Percentiles rank a stretch among this genome's conserved stretches.
These are phyloP conservation scores for Adansonia digitata DNA, from an alignment of 345 rosid genomes.

Conservation along the genomic window DNA sequence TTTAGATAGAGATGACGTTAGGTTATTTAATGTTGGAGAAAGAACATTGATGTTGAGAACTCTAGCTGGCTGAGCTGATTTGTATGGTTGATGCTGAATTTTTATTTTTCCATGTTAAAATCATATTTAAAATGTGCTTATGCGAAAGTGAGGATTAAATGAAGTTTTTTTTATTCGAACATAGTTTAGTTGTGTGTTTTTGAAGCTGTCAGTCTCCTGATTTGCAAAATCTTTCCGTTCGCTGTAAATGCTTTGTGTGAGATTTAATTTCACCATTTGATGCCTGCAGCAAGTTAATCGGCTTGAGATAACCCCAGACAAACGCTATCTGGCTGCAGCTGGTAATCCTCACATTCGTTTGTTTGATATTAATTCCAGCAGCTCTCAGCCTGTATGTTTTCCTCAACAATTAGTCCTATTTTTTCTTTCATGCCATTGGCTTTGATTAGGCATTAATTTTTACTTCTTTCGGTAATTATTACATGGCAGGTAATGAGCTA, in stretches of 20 bases:
- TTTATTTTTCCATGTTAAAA: not conserved
- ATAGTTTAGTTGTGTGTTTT: not conserved
- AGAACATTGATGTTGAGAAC: not conserved
- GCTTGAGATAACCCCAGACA: conserved; percentile 91
- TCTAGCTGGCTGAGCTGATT: not conserved
- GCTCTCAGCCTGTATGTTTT: conserved; percentile 10
- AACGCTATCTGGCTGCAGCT: conserved; percentile 77
- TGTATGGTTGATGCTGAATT: not conserved
- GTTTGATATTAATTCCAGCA: conserved; percentile 41
- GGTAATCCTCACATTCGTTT: conserved; percentile 91
- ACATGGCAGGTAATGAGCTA: conserved; percentile 68
- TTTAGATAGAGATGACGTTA: not conserved
- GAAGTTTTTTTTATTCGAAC: not conserved
- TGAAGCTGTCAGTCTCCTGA: not conserved
- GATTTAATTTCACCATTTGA: conserved; percentile 6
- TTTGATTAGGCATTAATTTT: not conserved
- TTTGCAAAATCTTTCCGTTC: not conserved
- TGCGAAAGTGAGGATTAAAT: not conserved
- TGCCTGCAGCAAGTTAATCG: conserved; percentile 76
- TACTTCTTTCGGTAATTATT: not conserved
- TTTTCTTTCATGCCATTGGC: not conserved
- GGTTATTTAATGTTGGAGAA: not conserved
- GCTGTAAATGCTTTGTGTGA: not conserved
- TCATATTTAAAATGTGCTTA: not conserved
- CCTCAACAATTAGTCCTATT: not conserved